phyloP scores from a whole-genome alignment of 2,329 filamentous ascomycete genomes.

The Macroventuria anomochaeta region DNA sequence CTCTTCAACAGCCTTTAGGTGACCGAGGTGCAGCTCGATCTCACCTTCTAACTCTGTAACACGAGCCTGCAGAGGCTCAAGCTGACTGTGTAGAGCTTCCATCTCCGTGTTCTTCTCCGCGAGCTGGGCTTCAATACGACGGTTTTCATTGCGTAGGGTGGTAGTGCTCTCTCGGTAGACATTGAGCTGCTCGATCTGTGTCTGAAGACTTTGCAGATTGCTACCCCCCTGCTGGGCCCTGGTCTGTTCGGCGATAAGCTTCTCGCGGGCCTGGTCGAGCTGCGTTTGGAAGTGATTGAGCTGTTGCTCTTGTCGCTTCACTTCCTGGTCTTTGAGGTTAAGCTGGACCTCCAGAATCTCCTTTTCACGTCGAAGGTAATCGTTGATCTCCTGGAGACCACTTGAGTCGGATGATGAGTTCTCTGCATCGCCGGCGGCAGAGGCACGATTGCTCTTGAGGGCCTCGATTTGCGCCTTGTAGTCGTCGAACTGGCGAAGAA shows the following conservation, averaged over 20 bases:
- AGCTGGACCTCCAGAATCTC: slow-evolving; percentile 98
- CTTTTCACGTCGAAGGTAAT: slow-evolving; percentile 91
- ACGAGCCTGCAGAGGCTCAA: slow-evolving; percentile 81
- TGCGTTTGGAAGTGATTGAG: slow-evolving; percentile 85
- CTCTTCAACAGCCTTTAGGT: slow-evolving; percentile 86
- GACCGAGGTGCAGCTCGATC: slow-evolving; percentile 80
- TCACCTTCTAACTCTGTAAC: slow-evolving; percentile 84
- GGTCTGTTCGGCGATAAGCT: slow-evolving; percentile 85
- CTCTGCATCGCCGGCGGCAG: slow-evolving; percentile 59
- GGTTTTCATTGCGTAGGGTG: slow-evolving; percentile 84
- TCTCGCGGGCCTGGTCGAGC: slow-evolving; percentile 85
- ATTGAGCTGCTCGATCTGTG: slow-evolving; percentile 94
- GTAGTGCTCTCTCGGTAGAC: slow-evolving; percentile 94
- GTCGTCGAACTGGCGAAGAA: slow-evolving; percentile 87
- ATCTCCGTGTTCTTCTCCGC: slow-evolving; percentile 76
- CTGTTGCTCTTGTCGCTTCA: slow-evolving; percentile 87
- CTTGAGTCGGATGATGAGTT: slow-evolving; percentile 64
- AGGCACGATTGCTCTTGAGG: slow-evolving; percentile 76
- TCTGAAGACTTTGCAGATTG: slow-evolving; percentile 88
- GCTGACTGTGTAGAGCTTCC: slow-evolving; percentile 73
- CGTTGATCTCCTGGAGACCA: slow-evolving; percentile 87
- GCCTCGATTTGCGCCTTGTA: slow-evolving; percentile 79
- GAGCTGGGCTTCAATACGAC: slow-evolving; percentile 77
- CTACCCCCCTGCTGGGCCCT: slow-evolving; percentile 76
- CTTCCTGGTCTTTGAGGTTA: slow-evolving; percentile 85